Evolutionary conservation across 2,329 filamentous ascomycete species (phyloP).

Genomic region (Ilyonectria mors-panacis): DNA sequence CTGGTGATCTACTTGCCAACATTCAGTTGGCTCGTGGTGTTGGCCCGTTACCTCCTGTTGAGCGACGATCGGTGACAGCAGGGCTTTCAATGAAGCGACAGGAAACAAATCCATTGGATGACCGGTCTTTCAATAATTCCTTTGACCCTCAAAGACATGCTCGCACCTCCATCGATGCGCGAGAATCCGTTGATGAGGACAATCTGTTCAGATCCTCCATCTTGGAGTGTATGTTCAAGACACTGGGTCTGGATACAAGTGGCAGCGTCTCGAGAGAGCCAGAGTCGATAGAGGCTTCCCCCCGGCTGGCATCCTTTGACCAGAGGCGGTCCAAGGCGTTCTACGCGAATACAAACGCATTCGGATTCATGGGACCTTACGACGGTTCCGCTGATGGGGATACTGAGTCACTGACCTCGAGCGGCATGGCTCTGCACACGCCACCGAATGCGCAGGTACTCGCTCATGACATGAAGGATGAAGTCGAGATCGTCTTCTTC

Average conservation of each 20-base stretch:
- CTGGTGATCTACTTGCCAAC: constrained; percentile 86
- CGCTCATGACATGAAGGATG: constrained; percentile 86
- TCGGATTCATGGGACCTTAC: constrained; percentile 91
- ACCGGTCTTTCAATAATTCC: constrained; percentile 69
- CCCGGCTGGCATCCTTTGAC: constrained; percentile 87
- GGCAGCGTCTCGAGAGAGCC: constrained; percentile 76
- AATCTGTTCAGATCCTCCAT: constrained; percentile 90
- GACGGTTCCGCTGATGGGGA: constrained; percentile 84
- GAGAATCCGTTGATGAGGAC: constrained; percentile 91
- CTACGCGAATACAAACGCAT: constrained; percentile 80
- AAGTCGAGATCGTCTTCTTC: constrained; percentile 98
- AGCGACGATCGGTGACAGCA: constrained; percentile 33
- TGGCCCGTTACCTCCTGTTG: constrained; percentile 58
- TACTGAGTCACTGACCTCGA: constrained; percentile 85
- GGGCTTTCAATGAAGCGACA: constrained; percentile 51
- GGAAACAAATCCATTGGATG: constrained; percentile 62
- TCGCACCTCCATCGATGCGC: constrained; percentile 72
- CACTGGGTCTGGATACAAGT: constrained; percentile 83
- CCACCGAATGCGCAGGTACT: constrained; percentile 77
- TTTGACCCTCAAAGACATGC: constrained; percentile 68
- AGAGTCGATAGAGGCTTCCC: constrained; percentile 88
- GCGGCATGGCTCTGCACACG: constrained; percentile 72
- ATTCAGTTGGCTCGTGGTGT: constrained; percentile 77
- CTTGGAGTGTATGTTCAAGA: constrained; percentile 95
- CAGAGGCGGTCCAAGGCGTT: constrained; percentile 83